A percentile compares a stretch with the other conserved stretches of the same genome.
Conservation (phyloP, 495 filamentous ascomycete genomes). For the Penicillium coprophilum region DNA sequence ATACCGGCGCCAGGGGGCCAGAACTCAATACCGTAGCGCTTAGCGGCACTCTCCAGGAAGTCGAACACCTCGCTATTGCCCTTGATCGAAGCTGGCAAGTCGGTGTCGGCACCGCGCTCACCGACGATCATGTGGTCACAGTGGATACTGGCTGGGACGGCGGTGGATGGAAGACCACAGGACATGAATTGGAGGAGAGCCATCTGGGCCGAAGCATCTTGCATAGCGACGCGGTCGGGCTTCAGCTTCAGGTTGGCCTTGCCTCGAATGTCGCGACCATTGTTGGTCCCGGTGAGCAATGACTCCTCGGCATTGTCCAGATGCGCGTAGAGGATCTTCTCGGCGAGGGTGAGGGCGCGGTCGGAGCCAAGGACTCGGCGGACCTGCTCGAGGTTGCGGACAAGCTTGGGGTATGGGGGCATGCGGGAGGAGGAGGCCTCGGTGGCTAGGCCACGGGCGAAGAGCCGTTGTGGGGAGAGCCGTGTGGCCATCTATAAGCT, state of each 20-base stretch:
- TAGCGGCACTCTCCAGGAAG: constrained; percentile 90
- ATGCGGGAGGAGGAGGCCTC: constrained; percentile 34
- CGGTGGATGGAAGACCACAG: constrained; percentile 83
- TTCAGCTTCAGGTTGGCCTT: constrained; percentile 95
- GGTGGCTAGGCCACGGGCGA: constrained; percentile 32
- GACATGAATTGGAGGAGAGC: constrained; percentile 98
- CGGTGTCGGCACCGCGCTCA: constrained; percentile 76
- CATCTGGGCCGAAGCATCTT: constrained; percentile 98
- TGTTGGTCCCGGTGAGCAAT: constrained; percentile 41
- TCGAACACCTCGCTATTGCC: constrained; percentile 97
- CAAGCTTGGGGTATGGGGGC: constrained; percentile 35
- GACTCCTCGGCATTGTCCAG: constrained; percentile 73
- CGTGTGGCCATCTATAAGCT: constrained; percentile 27
- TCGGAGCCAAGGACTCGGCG: constrained; percentile 33
- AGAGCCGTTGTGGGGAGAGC: constrained; percentile 30
- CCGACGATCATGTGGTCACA: constrained; percentile 99
- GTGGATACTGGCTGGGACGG: constrained; percentile 97
- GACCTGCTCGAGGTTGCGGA: constrained; percentile 34
- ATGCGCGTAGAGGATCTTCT: constrained; percentile 98
- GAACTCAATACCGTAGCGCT: constrained; percentile 97
- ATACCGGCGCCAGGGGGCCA: constrained; percentile 99
- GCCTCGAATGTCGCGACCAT: constrained; percentile 77
- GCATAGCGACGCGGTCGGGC: constrained; percentile 97
- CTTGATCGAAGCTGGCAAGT: constrained; percentile 81
- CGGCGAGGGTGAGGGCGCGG: constrained; percentile 78